A percentile compares a stretch with the other conserved stretches of the same genome.
Conservation (phyloP, 2,329 filamentous ascomycete genomes). For the Colletotrichum zoysiae region DNA sequence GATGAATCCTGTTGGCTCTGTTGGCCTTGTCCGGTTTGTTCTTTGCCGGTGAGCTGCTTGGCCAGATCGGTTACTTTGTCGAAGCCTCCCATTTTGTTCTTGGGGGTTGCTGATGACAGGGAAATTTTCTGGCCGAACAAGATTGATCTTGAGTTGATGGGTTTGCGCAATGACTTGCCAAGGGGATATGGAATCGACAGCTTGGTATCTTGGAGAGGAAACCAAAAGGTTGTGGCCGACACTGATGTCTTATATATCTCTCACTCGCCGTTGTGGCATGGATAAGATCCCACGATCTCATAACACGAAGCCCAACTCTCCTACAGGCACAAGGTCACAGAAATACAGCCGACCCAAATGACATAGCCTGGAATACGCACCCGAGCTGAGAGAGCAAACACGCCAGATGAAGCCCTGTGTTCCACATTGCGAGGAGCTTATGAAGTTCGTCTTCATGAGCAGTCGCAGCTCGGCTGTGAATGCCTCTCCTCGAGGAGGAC, state of each 20-base stretch:
- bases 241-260: neutral
- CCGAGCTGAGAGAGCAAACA: conserved; percentile 3
- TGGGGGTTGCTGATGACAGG: no score
- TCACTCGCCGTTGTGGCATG: no score
- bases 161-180: neutral
- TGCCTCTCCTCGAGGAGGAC: neutral
- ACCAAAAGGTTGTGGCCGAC: neutral
- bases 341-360: conserved; percentile 12
- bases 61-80: conserved; percentile 44
- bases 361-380: conserved; percentile 15
- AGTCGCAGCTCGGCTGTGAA: neutral
- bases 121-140: neutral
- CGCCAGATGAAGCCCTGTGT: neutral
- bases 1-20: conserved; percentile 17
- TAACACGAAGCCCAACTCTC: neutral
- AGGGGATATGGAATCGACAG: neutral
- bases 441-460: conserved; percentile 16
- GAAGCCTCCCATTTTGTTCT: conserved; percentile 44
- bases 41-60: conserved; percentile 43
- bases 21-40: conserved; percentile 27
- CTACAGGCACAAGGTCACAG: neutral
- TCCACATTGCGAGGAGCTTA: conserved; percentile 7
- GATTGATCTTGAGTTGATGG: neutral
- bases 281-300: neutral
- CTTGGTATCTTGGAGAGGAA: neutral